Percentiles rank a stretch among this genome's conserved stretches.
Conservation (phyloP, 176 grass and related monocot species). For the Phoenix roebelenii region DNA sequence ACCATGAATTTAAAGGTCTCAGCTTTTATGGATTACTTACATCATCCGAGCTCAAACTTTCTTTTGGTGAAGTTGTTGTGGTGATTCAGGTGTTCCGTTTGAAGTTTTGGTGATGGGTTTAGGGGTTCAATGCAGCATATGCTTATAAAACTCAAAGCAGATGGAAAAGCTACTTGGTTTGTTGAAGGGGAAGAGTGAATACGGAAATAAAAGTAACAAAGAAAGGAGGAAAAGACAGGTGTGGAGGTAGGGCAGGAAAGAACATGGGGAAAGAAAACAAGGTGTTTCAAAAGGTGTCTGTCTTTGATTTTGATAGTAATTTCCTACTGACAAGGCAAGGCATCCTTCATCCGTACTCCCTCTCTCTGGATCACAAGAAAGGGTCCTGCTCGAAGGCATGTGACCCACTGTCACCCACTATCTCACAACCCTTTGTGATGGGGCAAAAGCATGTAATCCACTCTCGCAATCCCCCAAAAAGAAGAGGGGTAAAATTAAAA, state of each 20-base stretch:
- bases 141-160: neutral
- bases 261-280: slow-evolving; percentile 8
- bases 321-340: slow-evolving; percentile 5
- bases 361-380: neutral
- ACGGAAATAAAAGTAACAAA: neutral
- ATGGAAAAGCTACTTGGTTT: neutral
- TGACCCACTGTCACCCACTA: slow-evolving; percentile 10
- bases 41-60: too few relatives aligned
- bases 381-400: neutral
- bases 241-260: neutral
- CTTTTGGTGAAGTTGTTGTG: too few relatives aligned
- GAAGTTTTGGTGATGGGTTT: too few relatives aligned
- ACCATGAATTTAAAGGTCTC: neutral
- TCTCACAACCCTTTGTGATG: slow-evolving; percentile 2
- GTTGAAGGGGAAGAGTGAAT: neutral
- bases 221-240: neutral
- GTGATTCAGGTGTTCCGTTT: too few relatives aligned
- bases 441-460: too few relatives aligned
- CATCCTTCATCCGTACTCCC: slow-evolving; percentile 1
- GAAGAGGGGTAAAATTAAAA: too few relatives aligned
- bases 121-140: neutral
- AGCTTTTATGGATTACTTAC: too few relatives aligned
- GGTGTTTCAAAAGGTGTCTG: slow-evolving; percentile 6
- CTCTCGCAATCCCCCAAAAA: too few relatives aligned
- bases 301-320: slow-evolving; percentile 4